Base-by-base conservation (phyloP, 2,329 filamentous ascomycete species). In the Diaporthe amygdali region DNA sequence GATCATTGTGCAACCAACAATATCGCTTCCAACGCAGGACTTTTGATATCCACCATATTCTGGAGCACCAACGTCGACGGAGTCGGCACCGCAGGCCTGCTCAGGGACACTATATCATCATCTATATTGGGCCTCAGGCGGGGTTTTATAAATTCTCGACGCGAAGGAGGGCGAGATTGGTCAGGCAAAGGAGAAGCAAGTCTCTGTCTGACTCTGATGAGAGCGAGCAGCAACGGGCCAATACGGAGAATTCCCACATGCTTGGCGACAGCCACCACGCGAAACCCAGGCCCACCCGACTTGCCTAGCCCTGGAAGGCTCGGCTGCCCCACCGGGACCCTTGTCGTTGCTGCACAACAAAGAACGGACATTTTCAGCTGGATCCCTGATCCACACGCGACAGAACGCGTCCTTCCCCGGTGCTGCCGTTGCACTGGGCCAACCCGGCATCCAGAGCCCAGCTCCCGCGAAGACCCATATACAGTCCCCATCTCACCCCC, bases 361-460 rank as follows among this genome's bases (percentile, higher is more conserved):
- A 49, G 51, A 30, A 27, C 41, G 51, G 47, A n/a, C 41, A 56
- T 55, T 52, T 68, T 55, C 66, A 68, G 51, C 51, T 41, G 44
- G 32, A 64, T 64, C 59, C 59, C 25, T 68, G 64, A 49, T 51
- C 52, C 66, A 59, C 66, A 68, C 66, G 66, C 66, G 66, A 68
- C 52, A 56, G 55, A 56, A 68, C 66, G 66, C 66, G 66, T 68
- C 44, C n/a, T 59, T 44, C 49, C 37, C 64, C 49, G 32, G 41
- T 49, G 39, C 41, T 59, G 52, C 49, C 52, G 46, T 59, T 49
- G 52, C 12, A 59, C 54, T 49, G 59, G 59, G 64, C 25, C 41
- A 25, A n/a, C 51, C 52, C 66, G 52, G 66, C 52, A 49, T 27
- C 51, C 66, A 68, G 44, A 59, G 52, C 66, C 46, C 51, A 68